Evolutionary conservation across 116 monocot species (phyloP), one percentile per base, ranked within the genome.

Genomic region (Trichopus zeylanicus): DNA sequence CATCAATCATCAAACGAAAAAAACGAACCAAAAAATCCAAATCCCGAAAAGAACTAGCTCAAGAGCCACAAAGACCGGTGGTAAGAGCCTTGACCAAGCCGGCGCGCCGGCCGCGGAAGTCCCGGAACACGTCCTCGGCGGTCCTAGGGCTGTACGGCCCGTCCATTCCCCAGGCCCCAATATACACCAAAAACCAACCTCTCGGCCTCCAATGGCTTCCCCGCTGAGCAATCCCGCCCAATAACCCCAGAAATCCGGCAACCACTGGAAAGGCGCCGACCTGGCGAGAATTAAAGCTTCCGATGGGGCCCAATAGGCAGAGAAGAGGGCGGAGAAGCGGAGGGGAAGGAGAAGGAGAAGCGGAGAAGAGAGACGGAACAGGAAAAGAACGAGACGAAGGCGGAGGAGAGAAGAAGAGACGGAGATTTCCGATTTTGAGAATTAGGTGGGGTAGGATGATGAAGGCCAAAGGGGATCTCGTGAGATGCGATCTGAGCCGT

Each of bases 61-160:
- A n/a, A 29, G 46, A 67, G 42, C 20, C 29, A 26, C 46, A 51
- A n/a, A 59, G 31, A 32, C 89, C 85, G 7, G 78, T 78, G 29
- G 81, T 89, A 53, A 89, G 84, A 33, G 89, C 85, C 58, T 89
- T 89, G 78, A 89, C 63, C 59, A 89, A 70, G 57, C 89, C 85
- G 15, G 89, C 78, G 22, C 89, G 74, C 29, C 89, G 65, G 21
- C 81, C 85, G 11, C 89, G 62, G 59, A 84, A 89, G 67, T 84
- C 89, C 72, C 81, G 68, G 55, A 89, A 89, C 22, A 89, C 89
- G 65, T 89, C 81, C 81, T 89, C 89, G 32, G 81, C 64, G 65
- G 84, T 89, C 53, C 85, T 74, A 25, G 87, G 82, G 70, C 79
- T 87, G 70, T 82, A 87, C 7, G 62, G 78, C 29, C 78, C 78